phyloP scores from a whole-genome alignment of 2,329 filamentous ascomycete genomes.

The Chalara sp. region DNA sequence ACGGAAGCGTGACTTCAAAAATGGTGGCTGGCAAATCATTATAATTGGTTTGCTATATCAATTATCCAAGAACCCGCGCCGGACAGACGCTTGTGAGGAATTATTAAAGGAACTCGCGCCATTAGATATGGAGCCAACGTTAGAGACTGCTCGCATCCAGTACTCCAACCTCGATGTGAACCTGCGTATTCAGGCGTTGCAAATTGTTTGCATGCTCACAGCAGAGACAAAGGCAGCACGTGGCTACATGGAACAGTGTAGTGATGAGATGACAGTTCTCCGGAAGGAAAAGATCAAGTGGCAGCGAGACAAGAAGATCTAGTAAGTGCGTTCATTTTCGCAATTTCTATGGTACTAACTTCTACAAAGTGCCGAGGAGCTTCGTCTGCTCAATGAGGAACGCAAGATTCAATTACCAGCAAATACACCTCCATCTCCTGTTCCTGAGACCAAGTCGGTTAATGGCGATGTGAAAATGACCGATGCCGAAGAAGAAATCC shows the following conservation, averaged over 20 bases:
- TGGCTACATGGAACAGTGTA: slow-evolving; percentile 85
- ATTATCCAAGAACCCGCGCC: slow-evolving; percentile 67
- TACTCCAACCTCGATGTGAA: slow-evolving; percentile 80
- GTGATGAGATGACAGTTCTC: slow-evolving; percentile 88
- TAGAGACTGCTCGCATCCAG: slow-evolving; percentile 63
- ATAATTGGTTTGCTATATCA: slow-evolving; percentile 82
- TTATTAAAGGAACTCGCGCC: slow-evolving; percentile 79
- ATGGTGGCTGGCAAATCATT: slow-evolving; percentile 88
- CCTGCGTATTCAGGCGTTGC: slow-evolving; percentile 68
- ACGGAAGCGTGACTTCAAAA: slow-evolving; percentile 73
- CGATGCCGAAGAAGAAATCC: slow-evolving; percentile 57
- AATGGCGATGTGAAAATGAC: slow-evolving; percentile 55
- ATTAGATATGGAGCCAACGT: slow-evolving; percentile 64
- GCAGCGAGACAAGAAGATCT: slow-evolving; percentile 68
- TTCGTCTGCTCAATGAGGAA: slow-evolving; percentile 65
- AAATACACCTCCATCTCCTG: slow-evolving; percentile 61
- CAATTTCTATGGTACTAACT: background rate
- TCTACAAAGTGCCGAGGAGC: slow-evolving; percentile 56
- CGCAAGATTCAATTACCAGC: slow-evolving; percentile 66
- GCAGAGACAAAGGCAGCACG: slow-evolving; percentile 81
- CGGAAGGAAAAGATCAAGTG: slow-evolving; percentile 94
- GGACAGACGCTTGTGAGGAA: slow-evolving; percentile 67
- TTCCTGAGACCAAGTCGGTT: slow-evolving; percentile 34
- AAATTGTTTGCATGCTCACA: slow-evolving; percentile 81
- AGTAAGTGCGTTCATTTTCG: slow-evolving; percentile 37